phyloP scores from a whole-genome alignment of 176 grass and related monocot species.

The Melocanna baccifera region DNA sequence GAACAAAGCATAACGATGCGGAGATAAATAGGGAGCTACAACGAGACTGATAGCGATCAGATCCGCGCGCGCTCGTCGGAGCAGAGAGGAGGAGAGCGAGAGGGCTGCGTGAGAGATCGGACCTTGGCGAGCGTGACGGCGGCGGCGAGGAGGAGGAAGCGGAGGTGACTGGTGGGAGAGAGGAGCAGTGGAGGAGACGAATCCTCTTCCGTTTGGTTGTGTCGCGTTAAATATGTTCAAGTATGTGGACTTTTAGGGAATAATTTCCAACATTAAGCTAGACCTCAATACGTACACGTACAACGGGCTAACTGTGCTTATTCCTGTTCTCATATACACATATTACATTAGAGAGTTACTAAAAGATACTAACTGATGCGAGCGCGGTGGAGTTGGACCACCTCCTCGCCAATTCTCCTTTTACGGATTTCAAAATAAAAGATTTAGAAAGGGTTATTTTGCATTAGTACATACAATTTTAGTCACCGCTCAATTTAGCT shows the following conservation, averaged over 20 bases:
- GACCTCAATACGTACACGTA: too few species aligned
- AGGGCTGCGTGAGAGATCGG: neutral
- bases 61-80: neutral
- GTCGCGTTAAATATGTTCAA: conserved; percentile 10
- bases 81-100: neutral
- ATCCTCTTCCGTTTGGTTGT: too few species aligned
- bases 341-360: too few species aligned
- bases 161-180: neutral
- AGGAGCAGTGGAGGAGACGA: neutral
- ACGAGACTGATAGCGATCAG: neutral
- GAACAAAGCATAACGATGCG: neutral
- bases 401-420: neutral
- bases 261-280: too few species aligned
- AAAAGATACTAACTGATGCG: too few species aligned
- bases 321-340: too few species aligned
- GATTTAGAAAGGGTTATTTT: neutral
- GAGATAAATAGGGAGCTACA: neutral
- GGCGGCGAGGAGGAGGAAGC: neutral
- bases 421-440: neutral
- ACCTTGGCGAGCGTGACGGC: conserved; percentile 9
- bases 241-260: too few species aligned
- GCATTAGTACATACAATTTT: neutral
- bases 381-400: neutral
- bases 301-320: too few species aligned
- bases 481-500: too few species aligned